Conservation (phyloP, 257 asterid species). For the Solanum verrucosum region DNA sequence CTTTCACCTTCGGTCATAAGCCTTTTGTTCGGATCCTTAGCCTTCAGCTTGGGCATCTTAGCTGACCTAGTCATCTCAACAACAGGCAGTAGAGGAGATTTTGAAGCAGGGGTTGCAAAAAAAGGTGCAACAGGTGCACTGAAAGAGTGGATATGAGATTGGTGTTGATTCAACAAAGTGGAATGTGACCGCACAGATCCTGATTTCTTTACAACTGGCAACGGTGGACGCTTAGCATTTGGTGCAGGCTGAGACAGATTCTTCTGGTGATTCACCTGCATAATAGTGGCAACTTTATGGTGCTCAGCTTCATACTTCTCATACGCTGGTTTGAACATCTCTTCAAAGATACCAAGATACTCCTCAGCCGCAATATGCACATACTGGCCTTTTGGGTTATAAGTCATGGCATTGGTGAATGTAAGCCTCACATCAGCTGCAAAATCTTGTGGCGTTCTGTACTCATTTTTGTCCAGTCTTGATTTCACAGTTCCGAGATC, state of each 20-base stretch:
- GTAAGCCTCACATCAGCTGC: slow-evolving; percentile 32
- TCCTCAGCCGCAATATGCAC: slow-evolving; percentile 10
- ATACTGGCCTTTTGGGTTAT: slow-evolving; percentile 14
- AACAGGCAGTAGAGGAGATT: background rate
- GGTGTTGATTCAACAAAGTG: background rate
- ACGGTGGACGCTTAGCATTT: background rate
- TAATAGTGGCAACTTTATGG: background rate
- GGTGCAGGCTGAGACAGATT: background rate
- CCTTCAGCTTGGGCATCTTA: slow-evolving; percentile 2
- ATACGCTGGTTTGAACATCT: slow-evolving; percentile 1
- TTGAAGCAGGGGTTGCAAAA: background rate
- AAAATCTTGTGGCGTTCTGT: slow-evolving; percentile 13
- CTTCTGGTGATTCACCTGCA: background rate
- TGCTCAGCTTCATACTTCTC: slow-evolving; percentile 8
- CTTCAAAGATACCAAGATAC: slow-evolving; percentile 11
- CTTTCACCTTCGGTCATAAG: slow-evolving; percentile 14
- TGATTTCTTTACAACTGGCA: background rate
- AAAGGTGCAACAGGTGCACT: background rate
- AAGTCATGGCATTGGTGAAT: slow-evolving; percentile 22
- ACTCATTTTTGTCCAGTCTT: slow-evolving; percentile 5
- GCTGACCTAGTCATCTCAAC: background rate
- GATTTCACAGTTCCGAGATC: slow-evolving; percentile 26
- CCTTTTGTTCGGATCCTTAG: slow-evolving; percentile 6
- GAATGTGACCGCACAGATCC: background rate
- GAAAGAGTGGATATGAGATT: background rate